phyloP scores from a whole-genome alignment of 2,329 filamentous ascomycete species.

The Trichophyton equinum region DNA sequence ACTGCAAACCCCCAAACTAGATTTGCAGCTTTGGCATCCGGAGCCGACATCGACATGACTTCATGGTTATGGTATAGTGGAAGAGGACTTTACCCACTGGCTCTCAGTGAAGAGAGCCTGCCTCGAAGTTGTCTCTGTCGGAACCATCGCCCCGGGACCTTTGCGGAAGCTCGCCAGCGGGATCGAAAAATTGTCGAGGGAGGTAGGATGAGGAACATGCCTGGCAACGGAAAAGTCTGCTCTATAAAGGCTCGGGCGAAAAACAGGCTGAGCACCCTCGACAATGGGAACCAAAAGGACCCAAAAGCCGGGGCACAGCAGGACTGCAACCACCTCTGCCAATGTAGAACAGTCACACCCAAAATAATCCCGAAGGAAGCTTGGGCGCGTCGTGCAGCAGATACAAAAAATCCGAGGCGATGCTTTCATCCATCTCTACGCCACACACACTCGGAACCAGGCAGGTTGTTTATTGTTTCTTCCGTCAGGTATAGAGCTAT shows the following conservation, averaged over 20 bases:
- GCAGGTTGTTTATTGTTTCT: not conserved
- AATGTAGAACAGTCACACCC: not conserved
- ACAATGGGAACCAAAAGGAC: not conserved
- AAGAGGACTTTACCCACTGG: not conserved
- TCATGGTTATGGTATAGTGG: not conserved
- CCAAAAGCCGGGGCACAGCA: not conserved
- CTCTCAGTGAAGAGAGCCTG: no score
- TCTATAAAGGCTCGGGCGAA: not conserved
- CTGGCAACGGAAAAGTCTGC: not conserved
- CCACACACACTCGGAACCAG: not conserved
- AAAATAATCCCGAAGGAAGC: not conserved
- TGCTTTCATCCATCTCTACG: not conserved
- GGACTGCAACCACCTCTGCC: not conserved
- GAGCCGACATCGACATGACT: not conserved
- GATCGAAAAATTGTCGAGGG: not conserved
- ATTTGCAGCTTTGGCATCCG: not conserved
- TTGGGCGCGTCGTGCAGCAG: not conserved
- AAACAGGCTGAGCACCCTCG: not conserved
- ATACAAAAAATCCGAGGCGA: not conserved
- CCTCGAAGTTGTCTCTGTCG: not conserved
- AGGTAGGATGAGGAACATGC: not conserved
- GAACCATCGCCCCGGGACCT: not conserved
- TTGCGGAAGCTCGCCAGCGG: not conserved
- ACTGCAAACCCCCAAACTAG: not conserved
- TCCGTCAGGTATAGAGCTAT: not conserved